phyloP scores from a whole-genome alignment of 768 basidiomycete genomes.

The Boletus bicolor region DNA sequence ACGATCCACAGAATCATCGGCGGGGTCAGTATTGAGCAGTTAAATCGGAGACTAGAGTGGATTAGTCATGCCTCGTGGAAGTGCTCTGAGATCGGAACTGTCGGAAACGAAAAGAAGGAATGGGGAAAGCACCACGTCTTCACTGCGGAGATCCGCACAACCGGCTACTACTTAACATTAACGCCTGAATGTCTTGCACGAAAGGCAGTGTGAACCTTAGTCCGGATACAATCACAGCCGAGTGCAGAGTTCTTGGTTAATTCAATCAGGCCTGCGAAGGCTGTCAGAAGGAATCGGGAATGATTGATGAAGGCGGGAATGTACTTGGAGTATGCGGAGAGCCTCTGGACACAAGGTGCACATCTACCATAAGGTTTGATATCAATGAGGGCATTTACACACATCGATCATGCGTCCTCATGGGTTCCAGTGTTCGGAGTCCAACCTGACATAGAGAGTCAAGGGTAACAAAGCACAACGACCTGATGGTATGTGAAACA shows the following conservation, averaged over 20 bases:
- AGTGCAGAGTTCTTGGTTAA: not conserved
- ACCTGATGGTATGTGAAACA: conserved; percentile 3
- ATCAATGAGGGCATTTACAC: conserved; percentile 17
- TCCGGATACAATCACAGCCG: not conserved
- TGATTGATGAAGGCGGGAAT: conserved; percentile 6
- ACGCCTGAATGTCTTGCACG: conserved; percentile 2
- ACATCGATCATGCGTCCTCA: conserved; percentile 7
- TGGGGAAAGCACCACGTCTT: not conserved
- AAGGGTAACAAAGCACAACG: conserved; percentile 4
- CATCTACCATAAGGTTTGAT: conserved; percentile 17
- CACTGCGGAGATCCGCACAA: conserved; percentile 9
- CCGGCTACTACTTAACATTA: not conserved
- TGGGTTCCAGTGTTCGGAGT: conserved; percentile 12
- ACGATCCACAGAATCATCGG: not conserved
- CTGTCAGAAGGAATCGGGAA: conserved; percentile 6
- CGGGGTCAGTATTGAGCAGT: not conserved
- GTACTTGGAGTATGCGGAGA: conserved; percentile 1
- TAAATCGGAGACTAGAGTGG: not conserved
- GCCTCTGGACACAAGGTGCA: conserved; percentile 3
- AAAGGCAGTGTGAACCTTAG: conserved; percentile 7
- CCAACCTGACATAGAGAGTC: conserved; percentile 11
- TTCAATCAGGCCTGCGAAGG: conserved; percentile 8
- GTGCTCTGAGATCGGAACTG: conserved; percentile 4
- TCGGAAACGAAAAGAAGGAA: conserved; percentile 5
- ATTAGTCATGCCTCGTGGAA: conserved; percentile 3